Conservation (phyloP, 2,329 filamentous ascomycete genomes). For the Eutypa lata region DNA sequence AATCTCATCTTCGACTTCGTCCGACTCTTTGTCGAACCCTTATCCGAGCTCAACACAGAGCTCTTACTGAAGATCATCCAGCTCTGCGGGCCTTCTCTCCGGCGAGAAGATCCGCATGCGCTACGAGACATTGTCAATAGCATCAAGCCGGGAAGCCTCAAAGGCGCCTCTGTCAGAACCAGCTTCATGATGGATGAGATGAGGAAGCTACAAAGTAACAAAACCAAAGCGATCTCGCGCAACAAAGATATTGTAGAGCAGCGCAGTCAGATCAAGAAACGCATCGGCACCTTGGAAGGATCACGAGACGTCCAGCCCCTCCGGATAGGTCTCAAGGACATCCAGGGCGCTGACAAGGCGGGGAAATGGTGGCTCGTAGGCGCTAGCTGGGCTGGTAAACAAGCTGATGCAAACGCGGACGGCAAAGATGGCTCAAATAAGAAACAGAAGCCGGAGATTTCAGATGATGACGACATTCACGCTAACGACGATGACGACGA, state of each 20-base stretch:
- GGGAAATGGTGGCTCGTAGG: slow-evolving; percentile 99
- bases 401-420: slow-evolving; percentile 25
- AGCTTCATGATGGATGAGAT: slow-evolving; percentile 98
- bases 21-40: slow-evolving; percentile 67
- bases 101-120: slow-evolving; percentile 83
- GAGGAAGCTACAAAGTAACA: slow-evolving; percentile 91
- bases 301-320: slow-evolving; percentile 65
- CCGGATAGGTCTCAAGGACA: slow-evolving; percentile 76
- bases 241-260: slow-evolving; percentile 77
- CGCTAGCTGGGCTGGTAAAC: slow-evolving; percentile 71
- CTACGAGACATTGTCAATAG: slow-evolving; percentile 85
- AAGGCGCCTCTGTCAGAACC: slow-evolving; percentile 78
- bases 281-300: slow-evolving; percentile 71
- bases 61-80: slow-evolving; percentile 81
- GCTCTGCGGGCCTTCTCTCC: slow-evolving; percentile 75
- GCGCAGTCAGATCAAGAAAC: slow-evolving; percentile 84
- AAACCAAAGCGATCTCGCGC: slow-evolving; percentile 70
- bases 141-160: slow-evolving; percentile 69
- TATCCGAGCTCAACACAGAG: slow-evolving; percentile 86
- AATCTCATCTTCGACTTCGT: slow-evolving; percentile 90
- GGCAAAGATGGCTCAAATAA: slow-evolving; percentile 8
- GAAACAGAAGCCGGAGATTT: slow-evolving; percentile 13
- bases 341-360: slow-evolving; percentile 77
- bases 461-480: slow-evolving; percentile 32
- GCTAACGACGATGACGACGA: slow-evolving; percentile 26